A percentile compares a stretch with the other conserved stretches of the same genome.
Conservation (phyloP, 495 filamentous ascomycete genomes). For the Aspergillus indologenus region DNA sequence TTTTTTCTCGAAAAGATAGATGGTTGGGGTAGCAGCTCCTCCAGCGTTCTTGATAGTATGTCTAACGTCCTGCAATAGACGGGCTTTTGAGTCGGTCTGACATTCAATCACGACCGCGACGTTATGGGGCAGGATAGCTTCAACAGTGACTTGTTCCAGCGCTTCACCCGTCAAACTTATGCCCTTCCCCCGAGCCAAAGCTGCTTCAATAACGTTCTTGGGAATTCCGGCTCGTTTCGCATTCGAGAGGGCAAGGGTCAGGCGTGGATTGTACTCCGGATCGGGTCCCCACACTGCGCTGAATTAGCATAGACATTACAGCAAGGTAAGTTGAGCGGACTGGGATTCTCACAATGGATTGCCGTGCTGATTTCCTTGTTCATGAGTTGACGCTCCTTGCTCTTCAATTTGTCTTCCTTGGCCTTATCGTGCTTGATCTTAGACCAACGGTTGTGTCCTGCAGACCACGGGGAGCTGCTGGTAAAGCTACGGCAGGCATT, state of each 20-base stretch:
- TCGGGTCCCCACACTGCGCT: slow-evolving; percentile 61
- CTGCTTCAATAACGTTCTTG: slow-evolving; percentile 76
- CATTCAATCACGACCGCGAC: slow-evolving; percentile 80
- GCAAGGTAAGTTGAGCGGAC: slow-evolving; percentile 4
- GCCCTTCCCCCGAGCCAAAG: slow-evolving; percentile 85
- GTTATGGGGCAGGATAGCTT: slow-evolving; percentile 75
- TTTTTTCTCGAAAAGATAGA: slow-evolving; percentile 78
- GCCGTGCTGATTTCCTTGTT: slow-evolving; percentile 52
- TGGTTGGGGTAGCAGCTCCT: slow-evolving; percentile 67
- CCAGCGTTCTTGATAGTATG: slow-evolving; percentile 62
- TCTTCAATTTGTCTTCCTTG: slow-evolving; percentile 62
- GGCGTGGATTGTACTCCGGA: slow-evolving; percentile 65
- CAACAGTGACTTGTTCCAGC: slow-evolving; percentile 73
- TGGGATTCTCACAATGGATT: slow-evolving; percentile 47
- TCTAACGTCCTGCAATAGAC: slow-evolving; percentile 69
- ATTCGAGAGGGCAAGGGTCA: slow-evolving; percentile 64
- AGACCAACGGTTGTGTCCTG: slow-evolving; percentile 89
- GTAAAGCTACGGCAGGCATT: slow-evolving; percentile 45
- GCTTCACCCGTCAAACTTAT: slow-evolving; percentile 64
- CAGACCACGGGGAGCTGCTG: slow-evolving; percentile 45
- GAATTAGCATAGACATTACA: slow-evolving; percentile 7
- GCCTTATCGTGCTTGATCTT: slow-evolving; percentile 95
- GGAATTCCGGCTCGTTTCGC: slow-evolving; percentile 87
- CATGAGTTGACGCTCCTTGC: slow-evolving; percentile 48
- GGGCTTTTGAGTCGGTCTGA: slow-evolving; percentile 75